Base-by-base conservation (phyloP, 352 stramenopile species). In the Phytophthora hibernalis region DNA sequence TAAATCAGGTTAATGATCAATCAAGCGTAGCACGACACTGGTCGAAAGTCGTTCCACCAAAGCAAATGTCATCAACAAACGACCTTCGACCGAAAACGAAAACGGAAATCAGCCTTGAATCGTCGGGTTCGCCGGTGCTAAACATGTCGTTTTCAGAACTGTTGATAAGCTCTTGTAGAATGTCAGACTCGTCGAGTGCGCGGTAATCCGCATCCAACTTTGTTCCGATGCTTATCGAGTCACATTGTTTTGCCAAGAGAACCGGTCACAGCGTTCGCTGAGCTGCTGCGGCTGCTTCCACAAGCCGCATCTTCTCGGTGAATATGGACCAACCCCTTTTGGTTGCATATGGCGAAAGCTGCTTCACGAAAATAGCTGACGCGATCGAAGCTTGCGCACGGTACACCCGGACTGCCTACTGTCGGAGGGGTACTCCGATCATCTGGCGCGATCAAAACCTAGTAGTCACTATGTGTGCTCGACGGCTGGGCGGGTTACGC, bases 21-120 rank as follows among this genome's bases (percentile, higher is more conserved):
- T 52, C 53, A 5, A 61, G 6, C 2, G 30, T 33, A 9, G 30
- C 9, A 33, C 5, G n/a, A n/a, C n/a, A n/a, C n/a, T 61, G 2
- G 3, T 35, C 28, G 7, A 61, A 53, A 2, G 43, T 37, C 15
- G 26, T 48, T 0, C 43, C 43, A 15, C 54, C 42, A 10, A 61
- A 61, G 15, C 54, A 54, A 10, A 47, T 47, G 13, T 47, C 54
- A 20, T 54, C 54, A 0, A 61, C 30, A 11, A 61, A 61, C 5
- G 54, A 61, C 8, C 18, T 13, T 1, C 28, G 13, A 9, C 48
- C 18, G 11, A 61, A 61, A 2, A 61, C 30, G 1, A 43, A 43
- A n/a, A 26, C 18, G 0, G n/a, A n/a, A n/a, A n/a, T n/a, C n/a
- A 49, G 16, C n/a, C 15, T 48, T 0, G 54, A 49, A 1, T 37